phyloP scores from a whole-genome alignment of 257 asterid species.

The Petunia secreta region DNA sequence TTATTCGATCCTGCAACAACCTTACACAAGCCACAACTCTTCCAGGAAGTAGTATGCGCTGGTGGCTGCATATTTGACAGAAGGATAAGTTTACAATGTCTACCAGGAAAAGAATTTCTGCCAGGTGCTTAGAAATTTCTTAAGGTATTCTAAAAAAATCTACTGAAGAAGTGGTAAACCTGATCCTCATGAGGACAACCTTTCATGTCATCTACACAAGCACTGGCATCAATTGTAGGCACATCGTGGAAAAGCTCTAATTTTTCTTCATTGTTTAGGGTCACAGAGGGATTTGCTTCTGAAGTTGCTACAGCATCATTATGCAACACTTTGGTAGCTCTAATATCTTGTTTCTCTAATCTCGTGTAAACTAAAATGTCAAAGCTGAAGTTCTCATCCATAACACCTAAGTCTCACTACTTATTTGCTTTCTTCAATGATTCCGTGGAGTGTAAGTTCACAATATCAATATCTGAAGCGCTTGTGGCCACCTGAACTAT shows the following conservation, averaged over 20 bases:
- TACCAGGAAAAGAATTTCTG: not conserved
- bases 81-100: not conserved
- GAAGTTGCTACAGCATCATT: slow-evolving; percentile 30
- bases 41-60: slow-evolving; percentile 57
- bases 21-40: slow-evolving; percentile 73
- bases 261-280: slow-evolving; percentile 37
- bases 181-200: slow-evolving; percentile 33
- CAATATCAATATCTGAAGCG: slow-evolving; percentile 20
- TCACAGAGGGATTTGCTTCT: slow-evolving; percentile 28
- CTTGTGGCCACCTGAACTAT: not conserved
- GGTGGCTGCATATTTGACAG: slow-evolving; percentile 40
- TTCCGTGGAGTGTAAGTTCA: slow-evolving; percentile 10
- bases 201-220: slow-evolving; percentile 25
- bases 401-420: too few relatives aligned
- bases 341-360: slow-evolving; percentile 30
- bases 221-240: slow-evolving; percentile 34
- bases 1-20: slow-evolving; percentile 54
- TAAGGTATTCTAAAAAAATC: not conserved
- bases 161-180: slow-evolving; percentile 25
- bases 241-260: slow-evolving; percentile 31
- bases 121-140: not conserved
- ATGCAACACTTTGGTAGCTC: slow-evolving; percentile 21
- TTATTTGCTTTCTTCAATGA: not conserved
- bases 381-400: too few relatives aligned
- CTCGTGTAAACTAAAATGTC: slow-evolving; percentile 23